A percentile compares a stretch with the other conserved stretches of the same genome.
phyloP scores from a whole-genome alignment of 192 early-diverging fungal genomes.

The Mortierella hygrophila region DNA sequence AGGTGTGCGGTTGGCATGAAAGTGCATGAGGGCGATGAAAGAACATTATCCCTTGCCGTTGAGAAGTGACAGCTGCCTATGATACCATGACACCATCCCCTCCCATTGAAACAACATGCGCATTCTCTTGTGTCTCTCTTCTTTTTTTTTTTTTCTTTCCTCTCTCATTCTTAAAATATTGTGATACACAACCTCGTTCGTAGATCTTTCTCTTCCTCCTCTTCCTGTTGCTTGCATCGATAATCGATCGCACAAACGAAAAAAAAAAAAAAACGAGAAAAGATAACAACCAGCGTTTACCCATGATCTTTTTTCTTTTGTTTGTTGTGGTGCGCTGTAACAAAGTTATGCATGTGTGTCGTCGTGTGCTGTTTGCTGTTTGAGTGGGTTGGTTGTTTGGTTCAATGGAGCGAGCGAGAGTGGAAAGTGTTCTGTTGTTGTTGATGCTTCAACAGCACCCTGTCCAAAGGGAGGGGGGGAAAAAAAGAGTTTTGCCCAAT shows the following conservation, averaged over 20 bases:
- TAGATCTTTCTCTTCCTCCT: neutral
- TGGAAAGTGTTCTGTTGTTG: neutral
- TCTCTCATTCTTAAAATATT: too few relatives aligned
- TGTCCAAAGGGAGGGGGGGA: neutral
- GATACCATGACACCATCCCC: neutral
- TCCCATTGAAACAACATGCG: neutral
- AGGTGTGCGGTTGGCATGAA: neutral
- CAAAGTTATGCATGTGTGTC: neutral
- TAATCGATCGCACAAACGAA: neutral
- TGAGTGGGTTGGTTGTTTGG: neutral
- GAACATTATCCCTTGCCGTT: neutral
- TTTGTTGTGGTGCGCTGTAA: neutral
- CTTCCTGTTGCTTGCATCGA: neutral
- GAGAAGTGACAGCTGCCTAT: neutral
- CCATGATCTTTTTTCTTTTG: neutral
- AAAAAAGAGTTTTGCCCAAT: neutral
- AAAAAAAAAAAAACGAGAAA: neutral
- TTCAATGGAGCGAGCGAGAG: neutral
- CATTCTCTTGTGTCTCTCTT: neutral
- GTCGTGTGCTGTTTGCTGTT: neutral
- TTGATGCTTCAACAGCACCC: neutral
- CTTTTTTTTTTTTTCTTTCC: too few relatives aligned
- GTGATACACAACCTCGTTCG: neutral
- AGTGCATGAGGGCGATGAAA: too few relatives aligned
- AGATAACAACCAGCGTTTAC: neutral